Evolutionary conservation across 1,284 basidiomycete genomes (phyloP).

Genomic region (Hemileia vastatrix): DNA sequence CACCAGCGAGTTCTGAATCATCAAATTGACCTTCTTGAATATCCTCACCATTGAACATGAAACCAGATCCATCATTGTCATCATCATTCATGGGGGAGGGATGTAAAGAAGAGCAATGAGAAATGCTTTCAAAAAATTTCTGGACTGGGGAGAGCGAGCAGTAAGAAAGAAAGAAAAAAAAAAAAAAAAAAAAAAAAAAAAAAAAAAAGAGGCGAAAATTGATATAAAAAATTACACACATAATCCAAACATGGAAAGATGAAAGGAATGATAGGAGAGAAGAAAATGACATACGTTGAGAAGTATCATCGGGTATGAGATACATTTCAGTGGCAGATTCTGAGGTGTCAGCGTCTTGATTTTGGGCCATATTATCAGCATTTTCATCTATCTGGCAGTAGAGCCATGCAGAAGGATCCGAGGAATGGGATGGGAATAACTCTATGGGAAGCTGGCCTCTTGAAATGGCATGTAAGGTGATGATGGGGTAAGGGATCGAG

Average conservation of each 20-base stretch:
- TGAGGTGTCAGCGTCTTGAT: not conserved
- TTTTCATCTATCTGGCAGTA: not conserved
- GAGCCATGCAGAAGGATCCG: not conserved
- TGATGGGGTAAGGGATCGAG: not conserved
- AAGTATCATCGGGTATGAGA: not conserved
- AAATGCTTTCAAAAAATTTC: not conserved
- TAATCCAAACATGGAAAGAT: too few relatives aligned
- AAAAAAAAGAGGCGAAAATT: too few relatives aligned
- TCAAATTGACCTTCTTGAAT: too few relatives aligned
- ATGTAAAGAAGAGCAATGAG: not conserved
- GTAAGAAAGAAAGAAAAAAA: too few relatives aligned
- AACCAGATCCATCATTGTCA: not conserved
- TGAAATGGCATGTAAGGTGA: not conserved
- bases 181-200: too few relatives aligned
- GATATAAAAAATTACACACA: too few relatives aligned
- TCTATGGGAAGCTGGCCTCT: too few relatives aligned
- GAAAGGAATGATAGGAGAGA: too few relatives aligned
- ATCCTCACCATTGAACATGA: too few relatives aligned
- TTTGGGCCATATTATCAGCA: not conserved
- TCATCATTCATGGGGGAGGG: not conserved
- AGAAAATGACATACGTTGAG: not conserved
- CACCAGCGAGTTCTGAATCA: too few relatives aligned
- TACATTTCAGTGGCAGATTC: not conserved
- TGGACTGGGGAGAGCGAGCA: too few relatives aligned
- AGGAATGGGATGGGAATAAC: too few relatives aligned